Evolutionary conservation across 108 stramenopile species (phyloP).

Genomic region (Nitzschia inconspicua): DNA sequence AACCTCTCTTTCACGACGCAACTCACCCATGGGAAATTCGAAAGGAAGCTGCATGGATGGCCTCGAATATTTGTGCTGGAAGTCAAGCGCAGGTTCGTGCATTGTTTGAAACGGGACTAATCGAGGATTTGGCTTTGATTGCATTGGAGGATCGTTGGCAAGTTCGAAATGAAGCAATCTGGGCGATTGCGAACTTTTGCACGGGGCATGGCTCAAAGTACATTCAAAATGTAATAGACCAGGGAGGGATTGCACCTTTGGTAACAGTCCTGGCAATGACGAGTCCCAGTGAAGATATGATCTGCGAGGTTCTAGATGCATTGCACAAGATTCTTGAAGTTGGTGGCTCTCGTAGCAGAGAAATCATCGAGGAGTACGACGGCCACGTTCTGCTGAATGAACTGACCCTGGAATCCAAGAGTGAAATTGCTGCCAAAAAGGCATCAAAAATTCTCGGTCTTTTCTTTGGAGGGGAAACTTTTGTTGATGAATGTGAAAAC

Average conservation of each 20-base stretch:
- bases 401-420: no score
- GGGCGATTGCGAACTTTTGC: constrained; percentile 81
- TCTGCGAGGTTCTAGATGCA: constrained; percentile 69
- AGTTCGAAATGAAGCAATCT: constrained; percentile 89
- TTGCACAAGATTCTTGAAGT: constrained; percentile 63
- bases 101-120: constrained; percentile 38
- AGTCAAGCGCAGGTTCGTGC: constrained; percentile 64
- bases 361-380: constrained; percentile 66
- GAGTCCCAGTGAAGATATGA: constrained; percentile 48
- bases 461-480: no score
- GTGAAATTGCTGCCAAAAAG: no score
- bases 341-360: constrained; percentile 11
- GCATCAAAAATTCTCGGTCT: no score
- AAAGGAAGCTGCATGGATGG: constrained; percentile 90
- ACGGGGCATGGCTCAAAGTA: constrained; percentile 56
- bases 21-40: constrained; percentile 52
- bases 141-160: constrained; percentile 68
- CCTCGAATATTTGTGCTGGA: constrained; percentile 93
- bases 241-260: constrained; percentile 64
- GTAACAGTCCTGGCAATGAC: constrained; percentile 53
- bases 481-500: no score
- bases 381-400: no score
- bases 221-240: constrained; percentile 56
- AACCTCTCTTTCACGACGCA: constrained; percentile 12
- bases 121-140: constrained; percentile 44